phyloP scores from a whole-genome alignment of 2,329 filamentous ascomycete genomes.

The Metarhizium sp. region DNA sequence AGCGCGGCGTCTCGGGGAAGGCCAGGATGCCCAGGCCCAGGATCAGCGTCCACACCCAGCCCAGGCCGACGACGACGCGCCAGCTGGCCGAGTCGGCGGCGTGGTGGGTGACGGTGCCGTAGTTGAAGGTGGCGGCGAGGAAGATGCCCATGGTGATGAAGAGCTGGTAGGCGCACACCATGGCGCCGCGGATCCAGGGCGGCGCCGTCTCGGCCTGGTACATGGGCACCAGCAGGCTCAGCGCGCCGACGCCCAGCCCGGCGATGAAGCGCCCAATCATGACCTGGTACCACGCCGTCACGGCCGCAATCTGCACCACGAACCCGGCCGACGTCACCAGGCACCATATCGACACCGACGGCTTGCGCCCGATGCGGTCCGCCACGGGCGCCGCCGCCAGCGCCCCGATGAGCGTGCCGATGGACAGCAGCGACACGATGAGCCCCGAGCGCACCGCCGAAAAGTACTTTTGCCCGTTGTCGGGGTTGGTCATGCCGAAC shows the following conservation, averaged over 20 bases:
- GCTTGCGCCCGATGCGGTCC: conserved; percentile 54
- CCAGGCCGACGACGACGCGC: conserved; percentile 49
- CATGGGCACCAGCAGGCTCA: conserved; percentile 60
- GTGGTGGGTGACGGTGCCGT: conserved; percentile 43
- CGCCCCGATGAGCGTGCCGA: conserved; percentile 52
- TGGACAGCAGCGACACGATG: conserved; percentile 49
- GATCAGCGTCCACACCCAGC: conserved; percentile 39
- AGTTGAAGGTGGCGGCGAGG: conserved; percentile 51
- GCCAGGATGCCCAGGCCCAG: conserved; percentile 39
- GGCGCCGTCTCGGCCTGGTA: conserved; percentile 65
- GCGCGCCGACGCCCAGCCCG: conserved; percentile 57
- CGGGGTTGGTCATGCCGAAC: conserved; percentile 33
- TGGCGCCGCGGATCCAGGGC: conserved; percentile 53
- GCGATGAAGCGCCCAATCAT: conserved; percentile 56
- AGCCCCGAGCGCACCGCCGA: conserved; percentile 46
- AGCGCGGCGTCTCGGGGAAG: conserved; percentile 44
- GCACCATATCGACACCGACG: conserved; percentile 52
- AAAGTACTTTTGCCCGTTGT: conserved; percentile 33
- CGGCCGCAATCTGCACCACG: conserved; percentile 54
- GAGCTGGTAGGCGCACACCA: conserved; percentile 60
- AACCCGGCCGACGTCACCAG: conserved; percentile 55
- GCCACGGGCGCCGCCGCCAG: conserved; percentile 51
- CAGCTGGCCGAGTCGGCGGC: conserved; percentile 40
- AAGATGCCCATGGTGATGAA: conserved; percentile 65
- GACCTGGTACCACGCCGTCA: conserved; percentile 51